Evolutionary conservation across 106 monocot species (phyloP).

Genomic region (Dendrobium catenatum): DNA sequence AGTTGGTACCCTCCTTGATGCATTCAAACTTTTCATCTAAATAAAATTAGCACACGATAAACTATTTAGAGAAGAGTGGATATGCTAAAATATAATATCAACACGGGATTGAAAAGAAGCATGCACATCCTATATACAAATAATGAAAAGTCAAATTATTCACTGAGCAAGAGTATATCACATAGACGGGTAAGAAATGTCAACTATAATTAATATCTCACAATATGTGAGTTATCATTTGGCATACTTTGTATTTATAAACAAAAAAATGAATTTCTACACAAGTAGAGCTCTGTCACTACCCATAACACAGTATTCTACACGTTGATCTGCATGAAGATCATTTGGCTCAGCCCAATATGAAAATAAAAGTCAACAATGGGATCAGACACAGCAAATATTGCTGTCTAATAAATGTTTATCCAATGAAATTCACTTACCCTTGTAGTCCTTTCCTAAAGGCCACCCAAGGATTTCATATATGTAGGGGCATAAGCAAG

Average conservation of each 20-base stretch:
- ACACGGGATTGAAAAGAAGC: not conserved
- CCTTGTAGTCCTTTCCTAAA: not conserved
- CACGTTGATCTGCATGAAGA: not conserved
- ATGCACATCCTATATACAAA: not conserved
- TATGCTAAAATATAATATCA: not conserved
- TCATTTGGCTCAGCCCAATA: not conserved
- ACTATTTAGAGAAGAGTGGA: not conserved
- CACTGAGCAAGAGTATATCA: not conserved
- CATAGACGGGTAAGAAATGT: not conserved
- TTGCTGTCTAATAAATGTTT: not conserved
- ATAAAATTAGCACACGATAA: not conserved
- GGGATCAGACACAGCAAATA: not conserved
- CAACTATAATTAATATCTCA: not conserved
- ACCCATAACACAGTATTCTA: not conserved
- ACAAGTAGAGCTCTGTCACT: not conserved
- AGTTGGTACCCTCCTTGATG: slow-evolving; percentile 19
- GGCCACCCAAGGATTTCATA: not conserved
- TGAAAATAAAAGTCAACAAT: no score
- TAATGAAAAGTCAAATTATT: not conserved
- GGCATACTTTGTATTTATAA: not conserved
- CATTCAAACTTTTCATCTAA: slow-evolving; percentile 51
- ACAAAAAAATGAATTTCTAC: not conserved
- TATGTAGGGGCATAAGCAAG: no score
- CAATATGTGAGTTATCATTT: not conserved
- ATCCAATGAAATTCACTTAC: not conserved